Evolutionary conservation across 2,329 filamentous ascomycete genomes (phyloP), one percentile per base, ranked within the genome.

Genomic region (Neonectria neomacrospora): DNA sequence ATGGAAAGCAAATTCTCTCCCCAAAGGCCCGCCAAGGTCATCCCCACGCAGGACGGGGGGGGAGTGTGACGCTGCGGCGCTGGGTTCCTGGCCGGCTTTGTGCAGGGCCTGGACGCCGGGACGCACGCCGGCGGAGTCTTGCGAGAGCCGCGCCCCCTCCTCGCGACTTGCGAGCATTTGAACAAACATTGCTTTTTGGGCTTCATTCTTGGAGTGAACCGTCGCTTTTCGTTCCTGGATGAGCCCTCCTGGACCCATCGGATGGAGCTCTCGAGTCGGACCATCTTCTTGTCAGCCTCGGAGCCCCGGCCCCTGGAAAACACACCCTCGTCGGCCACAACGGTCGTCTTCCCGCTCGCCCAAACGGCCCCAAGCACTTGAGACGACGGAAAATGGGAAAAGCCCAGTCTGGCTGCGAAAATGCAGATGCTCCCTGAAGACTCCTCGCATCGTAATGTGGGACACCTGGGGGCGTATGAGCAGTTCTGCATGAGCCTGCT

Each of bases 151-250:
- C 30, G 23, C 23, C 23, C 44, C 50, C 42, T 45, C 47, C 41
- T 53, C 34, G 34, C 34, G 34, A 37, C 34, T 37, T 5, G 34
- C 23, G 7, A 22, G 54, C 50, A 55, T 60, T 63, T 61, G 42
- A 63, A 32, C 39, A 61, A 26, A 54, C n/a, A 20, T 67, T 67
- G 53, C 62, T 63, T 59, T 54, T 63, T 58, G 47, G 16, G 14
- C 12, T 22, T 20, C 30, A 45, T 42, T 18, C 28, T 42, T 55
- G 39, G 30, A 60, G 39, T 68, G 67, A 72, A 67, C 41, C 59
- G 58, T 72, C 70, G 70, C 67, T 72, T 72, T 68, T 59, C 34
- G 41, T 39, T 45, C 44, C 44, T 34, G 23, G 42, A 51, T 45
- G 18, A 47, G 45, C 55, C 54, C 37, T 54, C 22, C 30, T 37